These are phyloP conservation scores for Syncephalis fuscata DNA, from an alignment of 371 early-diverging fungal species.

Conservation along the genomic window DNA sequence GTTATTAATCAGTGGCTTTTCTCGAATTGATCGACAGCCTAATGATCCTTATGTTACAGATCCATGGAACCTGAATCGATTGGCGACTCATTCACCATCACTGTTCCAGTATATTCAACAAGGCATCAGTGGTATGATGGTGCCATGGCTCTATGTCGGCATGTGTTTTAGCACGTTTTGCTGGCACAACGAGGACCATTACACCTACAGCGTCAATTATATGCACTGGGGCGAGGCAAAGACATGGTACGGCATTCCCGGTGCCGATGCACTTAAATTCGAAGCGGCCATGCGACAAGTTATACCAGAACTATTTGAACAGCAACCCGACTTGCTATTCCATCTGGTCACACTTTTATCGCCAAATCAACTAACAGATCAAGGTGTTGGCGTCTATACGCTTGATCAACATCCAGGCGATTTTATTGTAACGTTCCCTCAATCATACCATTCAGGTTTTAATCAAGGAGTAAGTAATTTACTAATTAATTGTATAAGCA, in stretches of 20 bases:
- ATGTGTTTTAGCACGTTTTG: slow-evolving; percentile 94
- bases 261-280: slow-evolving; percentile 57
- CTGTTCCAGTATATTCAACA: slow-evolving; percentile 74
- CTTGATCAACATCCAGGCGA: slow-evolving; percentile 87
- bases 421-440: slow-evolving; percentile 89
- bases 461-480: slow-evolving; percentile 79
- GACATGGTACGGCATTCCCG: slow-evolving; percentile 96
- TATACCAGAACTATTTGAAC: slow-evolving; percentile 78
- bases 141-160: slow-evolving; percentile 94
- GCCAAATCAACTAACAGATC: slow-evolving; percentile 51
- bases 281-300: slow-evolving; percentile 66
- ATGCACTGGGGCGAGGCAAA: slow-evolving; percentile 93
- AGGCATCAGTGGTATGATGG: slow-evolving; percentile 84
- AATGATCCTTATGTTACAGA: slow-evolving; percentile 33
- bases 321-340: slow-evolving; percentile 80
- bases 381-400: slow-evolving; percentile 59
- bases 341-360: slow-evolving; percentile 86
- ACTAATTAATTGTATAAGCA: neutral
- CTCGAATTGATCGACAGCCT: slow-evolving; percentile 34
- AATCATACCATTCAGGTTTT: slow-evolving; percentile 91
- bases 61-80: slow-evolving; percentile 80
- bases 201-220: slow-evolving; percentile 91
- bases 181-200: slow-evolving; percentile 97
- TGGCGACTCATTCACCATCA: slow-evolving; percentile 62
- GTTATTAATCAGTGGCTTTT: slow-evolving; percentile 44